Evolutionary conservation across 75 land plant species (phyloP), one percentile per base, ranked within the genome.

Genomic region (Azolla pinnata): DNA sequence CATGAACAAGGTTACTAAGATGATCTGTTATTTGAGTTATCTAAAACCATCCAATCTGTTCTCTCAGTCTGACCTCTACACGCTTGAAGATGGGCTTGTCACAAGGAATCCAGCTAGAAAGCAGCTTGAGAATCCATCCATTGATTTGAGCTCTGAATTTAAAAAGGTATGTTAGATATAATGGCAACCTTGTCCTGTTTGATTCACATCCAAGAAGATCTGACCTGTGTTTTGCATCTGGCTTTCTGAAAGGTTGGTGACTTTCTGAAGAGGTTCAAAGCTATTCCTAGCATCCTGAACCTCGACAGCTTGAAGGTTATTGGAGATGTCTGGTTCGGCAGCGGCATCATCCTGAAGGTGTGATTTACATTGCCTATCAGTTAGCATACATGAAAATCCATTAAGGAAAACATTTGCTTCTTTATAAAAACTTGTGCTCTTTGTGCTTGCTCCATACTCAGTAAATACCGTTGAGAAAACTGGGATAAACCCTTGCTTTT

Each of bases 61-160:
- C n/a, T n/a, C n/a, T 53, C 75, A 92, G 98, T 92, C 95, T 35
- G 96, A 92, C 74, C 81, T 92, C 30, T 92, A 92, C 59, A 92
- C 98, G 24, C 59, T 92, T 32, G 75, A 60, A 48, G 87, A 92
- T 63, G 98, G 98, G 31, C 78, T 79, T 52, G 84, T 92, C 2
- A 61, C 70, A 29, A 74, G 98, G 26, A 88, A 88, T 42, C 47
- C 73, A 44, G 98, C 96, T 26, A 75, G 96, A 66, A 68, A 31
- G 17, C 75, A 77, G 52, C 90, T 90, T 30, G 74, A 72, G 31
- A 92, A 92, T 67, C 96, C 98, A 30, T 44, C 86, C 1, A 76
- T 92, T 73, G 97, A 92, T 29, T 55, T 92, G 60, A 86, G 97
- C 4, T 77, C 95, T 29, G 97, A 92, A 61, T 92, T 92, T 54